These are phyloP conservation scores for Cladosporium velox DNA, from an alignment of 2,329 filamentous ascomycete genomes.

Conservation along the genomic window DNA sequence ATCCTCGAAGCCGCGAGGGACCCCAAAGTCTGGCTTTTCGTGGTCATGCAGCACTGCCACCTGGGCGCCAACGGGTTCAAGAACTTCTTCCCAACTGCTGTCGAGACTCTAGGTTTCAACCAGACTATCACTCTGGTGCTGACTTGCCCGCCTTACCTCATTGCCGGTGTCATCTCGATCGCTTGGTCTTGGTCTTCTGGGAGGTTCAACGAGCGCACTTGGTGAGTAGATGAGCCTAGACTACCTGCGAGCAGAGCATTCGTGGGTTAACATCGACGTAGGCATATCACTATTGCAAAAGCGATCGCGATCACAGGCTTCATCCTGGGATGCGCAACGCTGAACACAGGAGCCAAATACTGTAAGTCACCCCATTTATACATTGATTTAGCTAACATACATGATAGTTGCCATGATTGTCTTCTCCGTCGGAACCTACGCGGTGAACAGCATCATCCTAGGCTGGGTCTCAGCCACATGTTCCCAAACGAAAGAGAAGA, in stretches of 20 bases:
- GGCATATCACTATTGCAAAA: slow-evolving; percentile 37
- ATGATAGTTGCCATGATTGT: slow-evolving; percentile 34
- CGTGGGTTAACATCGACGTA: slow-evolving; percentile 29
- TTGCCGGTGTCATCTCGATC: slow-evolving; percentile 32
- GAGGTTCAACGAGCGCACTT: slow-evolving; percentile 44
- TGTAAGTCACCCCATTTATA: background rate
- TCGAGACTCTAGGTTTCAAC: slow-evolving; percentile 37
- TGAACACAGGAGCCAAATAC: slow-evolving; percentile 26
- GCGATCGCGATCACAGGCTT: background rate
- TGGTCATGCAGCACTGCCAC: background rate
- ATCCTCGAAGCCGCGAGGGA: slow-evolving; percentile 39
- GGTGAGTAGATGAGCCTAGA: slow-evolving; percentile 27
- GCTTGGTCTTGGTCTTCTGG: slow-evolving; percentile 39
- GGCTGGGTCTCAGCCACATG: slow-evolving; percentile 40
- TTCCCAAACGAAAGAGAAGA: slow-evolving; percentile 45
- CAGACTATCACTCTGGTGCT: slow-evolving; percentile 37
- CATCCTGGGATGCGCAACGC: background rate
- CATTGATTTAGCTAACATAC: background rate
- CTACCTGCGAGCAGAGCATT: background rate
- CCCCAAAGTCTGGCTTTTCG: background rate
- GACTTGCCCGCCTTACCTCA: slow-evolving; percentile 37
- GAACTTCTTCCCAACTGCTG: slow-evolving; percentile 16
- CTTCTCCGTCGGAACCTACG: slow-evolving; percentile 38
- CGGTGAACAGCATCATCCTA: slow-evolving; percentile 40
- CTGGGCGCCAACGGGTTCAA: background rate